These are phyloP conservation scores for Fusarium sp. DNA, from an alignment of 2,329 filamentous ascomycete genomes.

Conservation along the genomic window DNA sequence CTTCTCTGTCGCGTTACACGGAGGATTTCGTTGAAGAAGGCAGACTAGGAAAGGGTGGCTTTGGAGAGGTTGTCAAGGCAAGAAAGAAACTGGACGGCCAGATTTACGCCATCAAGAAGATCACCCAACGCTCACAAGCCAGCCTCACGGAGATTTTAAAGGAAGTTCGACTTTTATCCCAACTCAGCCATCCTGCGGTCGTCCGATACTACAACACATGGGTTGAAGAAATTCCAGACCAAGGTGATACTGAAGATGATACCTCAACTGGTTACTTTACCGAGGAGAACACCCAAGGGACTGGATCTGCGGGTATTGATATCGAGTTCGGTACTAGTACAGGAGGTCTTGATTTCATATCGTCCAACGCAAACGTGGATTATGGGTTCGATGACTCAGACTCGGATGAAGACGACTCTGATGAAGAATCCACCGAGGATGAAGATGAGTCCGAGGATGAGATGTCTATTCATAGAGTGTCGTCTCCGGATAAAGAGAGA, in stretches of 20 bases:
- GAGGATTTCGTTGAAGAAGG: conserved; percentile 93
- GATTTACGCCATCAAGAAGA: conserved; percentile 97
- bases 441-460: conserved; percentile 56
- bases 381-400: conserved; percentile 72
- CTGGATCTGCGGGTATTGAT: conserved; percentile 54
- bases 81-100: conserved; percentile 93
- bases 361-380: conserved; percentile 82
- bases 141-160: conserved; percentile 85
- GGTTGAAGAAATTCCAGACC: conserved; percentile 78
- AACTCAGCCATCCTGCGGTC: conserved; percentile 86
- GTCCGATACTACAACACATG: conserved; percentile 96
- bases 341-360: conserved; percentile 91
- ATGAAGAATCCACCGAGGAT: conserved; percentile 59
- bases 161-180: conserved; percentile 89
- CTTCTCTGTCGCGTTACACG: conserved; percentile 77
- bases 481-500: conserved; percentile 48
- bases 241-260: conserved; percentile 66
- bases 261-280: conserved; percentile 62
- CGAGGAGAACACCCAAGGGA: conserved; percentile 50
- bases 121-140: conserved; percentile 81
- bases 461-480: conserved; percentile 38
- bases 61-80: conserved; percentile 95
- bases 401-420: conserved; percentile 58
- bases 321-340: conserved; percentile 77
- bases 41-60: conserved; percentile 90